These are phyloP conservation scores for Russula dissimulans DNA, from an alignment of 768 basidiomycete genomes.

Conservation along the genomic window DNA sequence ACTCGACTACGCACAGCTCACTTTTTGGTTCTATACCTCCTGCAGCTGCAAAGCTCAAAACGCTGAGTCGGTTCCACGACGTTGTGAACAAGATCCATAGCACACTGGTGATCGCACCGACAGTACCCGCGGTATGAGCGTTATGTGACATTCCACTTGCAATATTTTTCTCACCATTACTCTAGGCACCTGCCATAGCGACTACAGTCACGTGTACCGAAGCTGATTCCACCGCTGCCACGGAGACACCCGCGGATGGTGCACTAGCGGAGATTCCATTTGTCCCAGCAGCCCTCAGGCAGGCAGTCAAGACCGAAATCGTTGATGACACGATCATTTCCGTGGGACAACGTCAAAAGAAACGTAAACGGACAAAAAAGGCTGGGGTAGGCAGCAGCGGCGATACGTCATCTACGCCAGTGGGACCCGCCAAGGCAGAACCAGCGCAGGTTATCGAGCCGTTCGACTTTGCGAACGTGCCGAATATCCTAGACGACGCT, in stretches of 20 bases:
- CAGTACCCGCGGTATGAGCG: slow-evolving; percentile 35
- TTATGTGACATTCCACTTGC: neutral
- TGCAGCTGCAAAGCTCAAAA: neutral
- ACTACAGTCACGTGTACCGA: slow-evolving; percentile 4
- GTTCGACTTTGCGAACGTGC: slow-evolving; percentile 61
- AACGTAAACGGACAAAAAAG: slow-evolving; percentile 47
- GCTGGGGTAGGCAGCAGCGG: slow-evolving; percentile 15
- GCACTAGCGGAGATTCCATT: slow-evolving; percentile 69
- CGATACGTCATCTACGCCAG: slow-evolving; percentile 13
- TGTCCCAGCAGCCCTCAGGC: slow-evolving; percentile 57
- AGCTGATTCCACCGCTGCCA: slow-evolving; percentile 5
- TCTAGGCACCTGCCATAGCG: neutral
- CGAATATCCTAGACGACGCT: slow-evolving; percentile 62
- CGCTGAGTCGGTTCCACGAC: slow-evolving; percentile 35
- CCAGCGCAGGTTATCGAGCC: slow-evolving; percentile 26
- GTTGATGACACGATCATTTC: slow-evolving; percentile 61
- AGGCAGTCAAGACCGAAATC: slow-evolving; percentile 23
- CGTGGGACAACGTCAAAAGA: slow-evolving; percentile 61
- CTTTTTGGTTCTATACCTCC: slow-evolving; percentile 30
- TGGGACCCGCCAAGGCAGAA: slow-evolving; percentile 20
- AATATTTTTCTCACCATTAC: neutral
- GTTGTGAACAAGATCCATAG: slow-evolving; percentile 60
- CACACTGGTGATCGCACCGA: slow-evolving; percentile 51
- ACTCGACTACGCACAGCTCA: slow-evolving; percentile 31
- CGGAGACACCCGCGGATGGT: slow-evolving; percentile 18